phyloP scores from a whole-genome alignment of 83 land plant species.

The Picea abies region DNA sequence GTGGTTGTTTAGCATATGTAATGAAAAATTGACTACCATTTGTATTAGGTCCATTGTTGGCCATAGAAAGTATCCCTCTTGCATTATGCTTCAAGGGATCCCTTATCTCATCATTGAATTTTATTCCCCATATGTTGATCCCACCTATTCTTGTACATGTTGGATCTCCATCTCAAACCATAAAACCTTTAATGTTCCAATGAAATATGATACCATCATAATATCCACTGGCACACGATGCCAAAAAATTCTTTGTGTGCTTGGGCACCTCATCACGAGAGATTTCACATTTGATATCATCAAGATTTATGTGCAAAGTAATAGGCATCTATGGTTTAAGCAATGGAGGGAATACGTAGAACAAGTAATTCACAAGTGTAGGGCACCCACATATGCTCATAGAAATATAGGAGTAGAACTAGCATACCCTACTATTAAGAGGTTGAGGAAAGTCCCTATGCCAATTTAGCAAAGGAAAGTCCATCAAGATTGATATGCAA shows the following conservation, averaged over 20 bases:
- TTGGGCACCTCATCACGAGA: too few species aligned
- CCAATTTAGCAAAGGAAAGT: too few species aligned
- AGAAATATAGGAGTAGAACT: too few species aligned
- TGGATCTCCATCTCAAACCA: constrained; percentile 99
- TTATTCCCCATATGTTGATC: constrained; percentile 96
- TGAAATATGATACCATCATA: constrained; percentile 99
- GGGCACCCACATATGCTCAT: too few species aligned
- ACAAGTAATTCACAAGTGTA: too few species aligned
- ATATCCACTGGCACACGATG: constrained; percentile 94
- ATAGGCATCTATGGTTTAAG: too few species aligned
- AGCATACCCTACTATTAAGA: too few species aligned
- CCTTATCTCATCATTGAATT: constrained; percentile 96
- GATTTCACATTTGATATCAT: too few species aligned
- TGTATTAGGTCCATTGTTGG: constrained; percentile 98
- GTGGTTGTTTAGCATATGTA: constrained; percentile 96
- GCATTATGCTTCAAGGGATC: constrained; percentile 99
- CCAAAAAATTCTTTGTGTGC: constrained; percentile 76
- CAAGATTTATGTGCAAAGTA: too few species aligned
- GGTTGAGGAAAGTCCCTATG: too few species aligned
- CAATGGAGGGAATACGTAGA: too few species aligned
- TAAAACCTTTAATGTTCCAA: constrained; percentile 95
- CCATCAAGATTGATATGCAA: too few species aligned
- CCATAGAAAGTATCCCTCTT: constrained; percentile 94
- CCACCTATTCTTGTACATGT: constrained; percentile 98
- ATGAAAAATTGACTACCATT: constrained; percentile 99